Conservation (phyloP, 208 protist genomes). For the Blechomonas ayalai region DNA sequence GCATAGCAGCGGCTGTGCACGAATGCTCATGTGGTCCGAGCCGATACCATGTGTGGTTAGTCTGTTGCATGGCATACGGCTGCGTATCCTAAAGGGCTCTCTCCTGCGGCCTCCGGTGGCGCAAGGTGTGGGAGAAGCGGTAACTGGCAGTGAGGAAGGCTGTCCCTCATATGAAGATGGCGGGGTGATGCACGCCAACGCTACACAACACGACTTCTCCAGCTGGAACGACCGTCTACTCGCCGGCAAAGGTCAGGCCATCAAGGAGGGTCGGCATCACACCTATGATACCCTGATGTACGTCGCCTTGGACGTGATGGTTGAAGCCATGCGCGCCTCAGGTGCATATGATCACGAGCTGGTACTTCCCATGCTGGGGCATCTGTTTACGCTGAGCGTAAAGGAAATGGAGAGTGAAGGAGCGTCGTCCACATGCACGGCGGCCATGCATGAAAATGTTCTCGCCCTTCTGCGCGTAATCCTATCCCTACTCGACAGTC, state of each 20-base stretch:
- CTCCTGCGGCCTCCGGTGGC: slow-evolving; percentile 41
- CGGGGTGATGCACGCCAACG: too few relatives aligned
- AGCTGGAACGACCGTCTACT: too few relatives aligned
- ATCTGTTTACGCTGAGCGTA: slow-evolving; percentile 29
- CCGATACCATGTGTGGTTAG: slow-evolving; percentile 51
- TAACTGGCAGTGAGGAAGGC: neutral
- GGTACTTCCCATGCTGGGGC: slow-evolving; percentile 41
- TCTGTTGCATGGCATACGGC: slow-evolving; percentile 67
- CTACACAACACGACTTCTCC: too few relatives aligned
- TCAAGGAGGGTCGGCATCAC: slow-evolving; percentile 30
- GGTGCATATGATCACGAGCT: slow-evolving; percentile 37
- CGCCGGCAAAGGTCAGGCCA: too few relatives aligned
- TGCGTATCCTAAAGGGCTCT: slow-evolving; percentile 39
- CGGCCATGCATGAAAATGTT: slow-evolving; percentile 78
- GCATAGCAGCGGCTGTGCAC: slow-evolving; percentile 24
- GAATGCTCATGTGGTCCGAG: slow-evolving; percentile 53
- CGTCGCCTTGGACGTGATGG: slow-evolving; percentile 46
- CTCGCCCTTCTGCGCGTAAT: slow-evolving; percentile 24
- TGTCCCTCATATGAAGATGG: too few relatives aligned
- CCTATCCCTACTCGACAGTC: slow-evolving; percentile 16
- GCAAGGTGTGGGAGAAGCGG: neutral
- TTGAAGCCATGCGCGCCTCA: slow-evolving; percentile 34
- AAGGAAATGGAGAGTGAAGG: slow-evolving; percentile 13
- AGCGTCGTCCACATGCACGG: neutral
- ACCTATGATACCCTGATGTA: slow-evolving; percentile 47